Evolutionary conservation across 1,139 yeast genomes (phyloP).

Genomic region (Wickerhamomyces sp.): DNA sequence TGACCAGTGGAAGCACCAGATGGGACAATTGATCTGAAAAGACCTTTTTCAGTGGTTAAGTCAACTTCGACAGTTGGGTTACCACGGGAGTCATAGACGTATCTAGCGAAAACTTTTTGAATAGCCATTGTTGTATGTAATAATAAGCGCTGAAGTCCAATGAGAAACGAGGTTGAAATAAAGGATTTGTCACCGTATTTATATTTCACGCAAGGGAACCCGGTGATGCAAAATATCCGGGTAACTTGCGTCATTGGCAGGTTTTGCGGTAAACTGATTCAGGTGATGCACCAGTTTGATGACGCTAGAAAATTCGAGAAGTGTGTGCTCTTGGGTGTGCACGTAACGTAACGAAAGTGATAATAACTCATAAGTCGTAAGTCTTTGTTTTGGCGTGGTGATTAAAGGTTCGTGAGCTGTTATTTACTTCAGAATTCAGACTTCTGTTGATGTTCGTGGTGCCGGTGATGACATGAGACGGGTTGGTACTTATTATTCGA

Average conservation of each 20-base stretch:
- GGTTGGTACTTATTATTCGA: too few relatives aligned
- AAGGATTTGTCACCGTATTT: slow-evolving; percentile 1
- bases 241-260: neutral
- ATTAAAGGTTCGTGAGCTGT: too few relatives aligned
- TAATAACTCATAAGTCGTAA: too few relatives aligned
- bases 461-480: too few relatives aligned
- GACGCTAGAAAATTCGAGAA: neutral
- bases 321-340: too few relatives aligned
- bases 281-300: slow-evolving; percentile 1
- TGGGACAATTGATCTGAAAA: slow-evolving; percentile 91
- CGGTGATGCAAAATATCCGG: slow-evolving; percentile 1
- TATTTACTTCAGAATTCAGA: too few relatives aligned
- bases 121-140: slow-evolving; percentile 23
- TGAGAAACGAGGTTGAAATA: neutral
- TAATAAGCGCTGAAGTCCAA: neutral
- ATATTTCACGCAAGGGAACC: slow-evolving; percentile 1
- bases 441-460: too few relatives aligned
- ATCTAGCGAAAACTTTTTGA: slow-evolving; percentile 74
- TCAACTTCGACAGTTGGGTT: slow-evolving; percentile 98
- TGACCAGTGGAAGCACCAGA: slow-evolving; percentile 96
- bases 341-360: too few relatives aligned
- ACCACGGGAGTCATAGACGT: slow-evolving; percentile 97
- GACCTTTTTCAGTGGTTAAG: slow-evolving; percentile 77
- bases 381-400: too few relatives aligned
- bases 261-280: neutral